Conservation (phyloP, 352 stramenopile species). For the Aphanomyces astaci region DNA sequence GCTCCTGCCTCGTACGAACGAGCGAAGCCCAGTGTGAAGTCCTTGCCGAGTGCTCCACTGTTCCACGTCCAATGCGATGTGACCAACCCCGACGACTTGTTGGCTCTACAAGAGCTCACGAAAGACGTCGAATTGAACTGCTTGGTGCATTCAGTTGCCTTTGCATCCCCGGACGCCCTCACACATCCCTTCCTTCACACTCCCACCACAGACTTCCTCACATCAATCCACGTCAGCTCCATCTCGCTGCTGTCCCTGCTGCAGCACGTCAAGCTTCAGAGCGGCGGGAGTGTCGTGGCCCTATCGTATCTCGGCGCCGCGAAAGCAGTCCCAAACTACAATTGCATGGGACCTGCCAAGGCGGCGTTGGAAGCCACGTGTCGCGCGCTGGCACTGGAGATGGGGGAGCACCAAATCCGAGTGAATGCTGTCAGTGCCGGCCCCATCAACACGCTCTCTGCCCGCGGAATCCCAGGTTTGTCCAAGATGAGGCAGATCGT, state of each 20-base stretch:
- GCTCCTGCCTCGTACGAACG: conserved; percentile 26
- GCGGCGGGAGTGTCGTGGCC: conserved; percentile 74
- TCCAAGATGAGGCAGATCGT: conserved; percentile 79
- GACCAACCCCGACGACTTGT: conserved; percentile 45
- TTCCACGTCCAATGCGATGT: conserved; percentile 62
- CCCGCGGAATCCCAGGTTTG: conserved; percentile 85
- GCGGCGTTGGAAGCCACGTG: conserved; percentile 79
- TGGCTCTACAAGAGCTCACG: conserved; percentile 25
- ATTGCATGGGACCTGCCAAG: conserved; percentile 89
- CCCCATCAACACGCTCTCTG: conserved; percentile 85
- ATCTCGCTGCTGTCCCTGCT: conserved; percentile 84
- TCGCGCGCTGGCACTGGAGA: conserved; percentile 74
- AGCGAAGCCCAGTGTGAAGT: conserved; percentile 19
- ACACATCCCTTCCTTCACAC: conserved; percentile 41
- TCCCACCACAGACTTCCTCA: conserved; percentile 46
- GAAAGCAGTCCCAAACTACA: conserved; percentile 84
- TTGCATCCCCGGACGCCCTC: conserved; percentile 71
- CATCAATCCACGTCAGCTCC: conserved; percentile 78
- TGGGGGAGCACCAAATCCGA: conserved; percentile 64
- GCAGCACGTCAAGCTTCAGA: background rate
- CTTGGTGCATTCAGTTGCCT: conserved; percentile 87
- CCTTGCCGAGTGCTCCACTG: background rate
- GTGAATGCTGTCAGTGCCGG: conserved; percentile 88
- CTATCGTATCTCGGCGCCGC: conserved; percentile 80
- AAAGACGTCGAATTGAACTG: conserved; percentile 47